Percentiles rank a stretch among this genome's conserved stretches.
phyloP scores from a whole-genome alignment of 2,329 filamentous ascomycete species.

The Epichloe gansuensis region DNA sequence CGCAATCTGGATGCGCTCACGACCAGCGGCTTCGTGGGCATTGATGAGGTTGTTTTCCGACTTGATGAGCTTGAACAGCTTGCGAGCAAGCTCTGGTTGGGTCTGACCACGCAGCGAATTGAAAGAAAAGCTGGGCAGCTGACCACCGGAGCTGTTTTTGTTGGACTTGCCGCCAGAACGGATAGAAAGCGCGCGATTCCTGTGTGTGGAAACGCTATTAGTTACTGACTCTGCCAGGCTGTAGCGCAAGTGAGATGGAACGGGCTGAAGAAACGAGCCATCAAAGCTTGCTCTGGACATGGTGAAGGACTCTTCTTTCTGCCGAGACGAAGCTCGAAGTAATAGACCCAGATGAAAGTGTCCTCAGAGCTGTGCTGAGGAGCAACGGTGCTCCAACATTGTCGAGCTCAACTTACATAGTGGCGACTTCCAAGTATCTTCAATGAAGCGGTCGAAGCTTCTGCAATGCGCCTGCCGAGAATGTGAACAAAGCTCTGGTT shows the following conservation, averaged over 20 bases:
- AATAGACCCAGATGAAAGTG: not conserved
- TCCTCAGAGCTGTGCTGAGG: not conserved
- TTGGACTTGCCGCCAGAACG: slow-evolving; percentile 50
- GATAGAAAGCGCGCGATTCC: slow-evolving; percentile 64
- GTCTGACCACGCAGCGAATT: slow-evolving; percentile 71
- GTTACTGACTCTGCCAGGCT: slow-evolving; percentile 11
- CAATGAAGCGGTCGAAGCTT: not conserved
- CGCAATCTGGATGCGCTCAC: slow-evolving; percentile 74
- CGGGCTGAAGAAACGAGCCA: slow-evolving; percentile 12
- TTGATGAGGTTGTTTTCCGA: slow-evolving; percentile 80
- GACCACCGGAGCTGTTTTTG: slow-evolving; percentile 24
- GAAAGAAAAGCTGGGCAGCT: slow-evolving; percentile 65
- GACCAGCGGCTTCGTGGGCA: slow-evolving; percentile 72
- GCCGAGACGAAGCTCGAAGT: not conserved
- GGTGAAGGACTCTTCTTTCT: not conserved
- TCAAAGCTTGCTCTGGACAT: slow-evolving; percentile 25
- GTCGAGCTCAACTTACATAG: slow-evolving; percentile 4
- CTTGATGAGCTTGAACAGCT: slow-evolving; percentile 87
- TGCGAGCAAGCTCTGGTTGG: slow-evolving; percentile 80
- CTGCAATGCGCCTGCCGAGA: not conserved
- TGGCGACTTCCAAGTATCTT: slow-evolving; percentile 5
- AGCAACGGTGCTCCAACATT: not conserved
- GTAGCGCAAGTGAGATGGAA: slow-evolving; percentile 9
- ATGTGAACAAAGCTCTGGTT: not conserved
- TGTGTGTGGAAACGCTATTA: slow-evolving; percentile 24